Percentiles rank a stretch among this genome's conserved stretches.
phyloP scores from a whole-genome alignment of 768 basidiomycete species.

The Leccinum ochraceum region DNA sequence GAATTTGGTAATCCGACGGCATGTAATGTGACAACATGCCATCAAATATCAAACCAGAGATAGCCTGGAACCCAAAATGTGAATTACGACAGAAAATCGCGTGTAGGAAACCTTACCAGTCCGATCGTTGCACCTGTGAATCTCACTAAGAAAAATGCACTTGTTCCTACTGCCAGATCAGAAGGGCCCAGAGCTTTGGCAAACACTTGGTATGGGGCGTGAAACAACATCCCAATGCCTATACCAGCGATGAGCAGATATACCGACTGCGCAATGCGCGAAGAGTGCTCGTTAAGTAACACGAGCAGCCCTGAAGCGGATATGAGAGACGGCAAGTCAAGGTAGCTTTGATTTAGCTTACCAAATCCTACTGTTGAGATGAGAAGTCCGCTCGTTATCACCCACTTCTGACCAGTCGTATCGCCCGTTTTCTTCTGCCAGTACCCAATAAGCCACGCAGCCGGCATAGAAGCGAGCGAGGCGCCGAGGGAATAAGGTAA shows the following conservation, averaged over 20 bases:
- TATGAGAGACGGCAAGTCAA: conserved; percentile 12
- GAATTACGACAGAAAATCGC: conserved; percentile 8
- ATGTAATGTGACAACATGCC: conserved; percentile 48
- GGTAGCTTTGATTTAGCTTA: conserved; percentile 33
- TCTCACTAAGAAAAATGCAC: conserved; percentile 84
- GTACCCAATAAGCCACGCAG: conserved; percentile 78
- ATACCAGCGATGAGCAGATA: conserved; percentile 74
- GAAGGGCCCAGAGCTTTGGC: conserved; percentile 60
- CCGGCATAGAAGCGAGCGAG: conserved; percentile 81
- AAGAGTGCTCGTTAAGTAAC: conserved; percentile 56
- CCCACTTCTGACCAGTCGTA: conserved; percentile 64
- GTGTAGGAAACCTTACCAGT: conserved; percentile 50
- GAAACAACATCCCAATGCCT: conserved; percentile 82
- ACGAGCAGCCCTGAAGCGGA: conserved; percentile 60
- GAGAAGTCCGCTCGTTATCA: conserved; percentile 62
- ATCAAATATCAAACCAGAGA: conserved; percentile 75
- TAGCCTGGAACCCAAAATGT: conserved; percentile 49
- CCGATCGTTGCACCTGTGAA: conserved; percentile 87
- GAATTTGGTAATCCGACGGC: conserved; percentile 47
- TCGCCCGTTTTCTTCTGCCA: conserved; percentile 57
- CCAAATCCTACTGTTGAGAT: conserved; percentile 75
- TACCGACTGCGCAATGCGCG: conserved; percentile 44
- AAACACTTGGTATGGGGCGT: conserved; percentile 83
- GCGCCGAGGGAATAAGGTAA: conserved; percentile 86
- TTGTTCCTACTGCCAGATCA: conserved; percentile 77